Evolutionary conservation across 2,329 filamentous ascomycete genomes (phyloP).

Genomic region (Lasiodiplodia citricola): DNA sequence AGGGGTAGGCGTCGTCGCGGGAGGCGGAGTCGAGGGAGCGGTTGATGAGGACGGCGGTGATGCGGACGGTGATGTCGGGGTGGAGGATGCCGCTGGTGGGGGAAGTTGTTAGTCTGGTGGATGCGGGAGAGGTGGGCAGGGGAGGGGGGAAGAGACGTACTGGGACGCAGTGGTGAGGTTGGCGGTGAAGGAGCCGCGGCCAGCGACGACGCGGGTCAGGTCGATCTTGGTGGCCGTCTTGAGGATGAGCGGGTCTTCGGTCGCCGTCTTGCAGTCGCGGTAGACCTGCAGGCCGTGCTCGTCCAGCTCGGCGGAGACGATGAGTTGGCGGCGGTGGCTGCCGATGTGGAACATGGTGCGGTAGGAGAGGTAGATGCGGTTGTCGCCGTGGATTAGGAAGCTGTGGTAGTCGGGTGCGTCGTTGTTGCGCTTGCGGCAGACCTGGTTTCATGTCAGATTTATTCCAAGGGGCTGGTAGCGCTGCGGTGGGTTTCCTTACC

Average conservation of each 20-base stretch:
- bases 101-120: neutral
- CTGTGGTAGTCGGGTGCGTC: conserved; percentile 41
- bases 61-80: conserved; percentile 39
- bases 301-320: conserved; percentile 40
- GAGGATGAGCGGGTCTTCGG: conserved; percentile 36
- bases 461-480: accelerated
- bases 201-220: conserved; percentile 33
- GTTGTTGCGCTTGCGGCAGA: conserved; percentile 42
- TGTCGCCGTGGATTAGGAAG: conserved; percentile 48
- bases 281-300: conserved; percentile 32
- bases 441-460: neutral
- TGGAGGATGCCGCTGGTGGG: conserved; percentile 16
- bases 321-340: conserved; percentile 49
- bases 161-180: neutral
- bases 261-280: conserved; percentile 32
- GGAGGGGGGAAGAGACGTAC: neutral
- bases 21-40: conserved; percentile 45
- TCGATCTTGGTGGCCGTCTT: conserved; percentile 35
- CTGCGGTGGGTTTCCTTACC: neutral
- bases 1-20: conserved; percentile 44
- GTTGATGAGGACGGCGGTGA: conserved; percentile 30
- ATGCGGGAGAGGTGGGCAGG: neutral
- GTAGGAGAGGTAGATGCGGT: conserved; percentile 43
- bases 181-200: neutral
- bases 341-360: conserved; percentile 49